A percentile compares a stretch with the other conserved stretches of the same genome.
These are phyloP conservation scores for Xerocomus minutiporus DNA, from an alignment of 1,284 basidiomycete species.

Conservation along the genomic window DNA sequence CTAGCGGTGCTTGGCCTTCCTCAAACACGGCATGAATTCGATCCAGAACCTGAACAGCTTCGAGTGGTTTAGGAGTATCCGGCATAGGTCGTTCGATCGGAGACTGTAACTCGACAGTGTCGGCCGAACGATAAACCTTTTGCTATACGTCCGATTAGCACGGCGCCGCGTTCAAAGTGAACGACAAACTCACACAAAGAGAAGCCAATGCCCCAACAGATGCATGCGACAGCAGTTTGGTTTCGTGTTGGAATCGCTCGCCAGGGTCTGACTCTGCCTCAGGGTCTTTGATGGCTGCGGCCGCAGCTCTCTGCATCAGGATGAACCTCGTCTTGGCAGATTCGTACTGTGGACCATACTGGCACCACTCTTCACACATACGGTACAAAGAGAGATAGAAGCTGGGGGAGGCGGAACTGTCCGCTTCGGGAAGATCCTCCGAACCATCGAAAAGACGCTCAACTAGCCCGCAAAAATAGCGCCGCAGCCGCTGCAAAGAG, in stretches of 20 bases:
- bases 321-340: conserved; percentile 70
- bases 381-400: conserved; percentile 80
- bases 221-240: conserved; percentile 67
- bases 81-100: conserved; percentile 52
- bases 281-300: conserved; percentile 46
- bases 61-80: conserved; percentile 53
- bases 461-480: conserved; percentile 87
- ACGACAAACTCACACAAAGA: conserved; percentile 63
- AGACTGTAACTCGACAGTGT: conserved; percentile 49
- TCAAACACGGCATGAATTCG: conserved; percentile 64
- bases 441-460: conserved; percentile 82
- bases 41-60: conserved; percentile 52
- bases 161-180: background rate
- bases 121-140: conserved; percentile 69
- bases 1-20: conserved; percentile 48
- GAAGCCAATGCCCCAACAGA: conserved; percentile 83
- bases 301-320: conserved; percentile 70
- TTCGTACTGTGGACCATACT: conserved; percentile 75
- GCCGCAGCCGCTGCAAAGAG: conserved; percentile 76
- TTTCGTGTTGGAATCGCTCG: conserved; percentile 73
- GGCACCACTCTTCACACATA: conserved; percentile 93
- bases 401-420: conserved; percentile 72
- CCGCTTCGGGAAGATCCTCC: conserved; percentile 67
- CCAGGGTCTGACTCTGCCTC: conserved; percentile 50
- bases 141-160: conserved; percentile 40